A percentile compares a stretch with the other conserved stretches of the same genome.
Conservation (phyloP, 345 rosid genomes). For the Syzygium aqueum region DNA sequence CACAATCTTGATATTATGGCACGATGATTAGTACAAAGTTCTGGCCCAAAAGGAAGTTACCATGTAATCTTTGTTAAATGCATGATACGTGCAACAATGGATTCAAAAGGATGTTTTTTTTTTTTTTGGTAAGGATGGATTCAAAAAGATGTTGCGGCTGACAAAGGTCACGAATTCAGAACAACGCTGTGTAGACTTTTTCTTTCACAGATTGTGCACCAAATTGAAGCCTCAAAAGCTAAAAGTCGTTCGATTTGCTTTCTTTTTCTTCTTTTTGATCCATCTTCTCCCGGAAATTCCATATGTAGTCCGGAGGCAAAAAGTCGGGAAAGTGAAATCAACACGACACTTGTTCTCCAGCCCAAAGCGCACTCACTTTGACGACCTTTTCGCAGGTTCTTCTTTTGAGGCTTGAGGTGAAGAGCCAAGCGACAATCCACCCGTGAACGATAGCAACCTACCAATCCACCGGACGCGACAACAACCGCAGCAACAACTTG, state of each 20-base stretch:
- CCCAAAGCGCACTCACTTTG: background rate
- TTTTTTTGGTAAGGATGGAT: background rate
- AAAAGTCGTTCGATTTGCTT: no score
- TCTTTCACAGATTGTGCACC: background rate
- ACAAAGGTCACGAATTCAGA: background rate
- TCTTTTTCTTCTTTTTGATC: no score
- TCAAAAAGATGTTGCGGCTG: background rate
- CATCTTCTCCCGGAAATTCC: no score
- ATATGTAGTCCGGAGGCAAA: background rate
- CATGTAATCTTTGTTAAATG: background rate
- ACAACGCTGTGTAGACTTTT: no score
- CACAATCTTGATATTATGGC: background rate
- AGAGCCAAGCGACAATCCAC: background rate
- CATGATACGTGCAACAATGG: background rate
- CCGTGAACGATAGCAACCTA: background rate
- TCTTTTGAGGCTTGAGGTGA: background rate
- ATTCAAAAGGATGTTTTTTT: no score
- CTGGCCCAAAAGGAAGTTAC: background rate
- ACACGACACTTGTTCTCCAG: background rate
- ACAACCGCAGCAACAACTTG: background rate
- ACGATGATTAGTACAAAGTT: background rate
- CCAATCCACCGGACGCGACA: background rate
- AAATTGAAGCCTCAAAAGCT: background rate
- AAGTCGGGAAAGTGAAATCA: background rate
- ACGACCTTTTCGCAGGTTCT: background rate